Conservation (phyloP, 441 rosid species). For the Eruca vesicaria region DNA sequence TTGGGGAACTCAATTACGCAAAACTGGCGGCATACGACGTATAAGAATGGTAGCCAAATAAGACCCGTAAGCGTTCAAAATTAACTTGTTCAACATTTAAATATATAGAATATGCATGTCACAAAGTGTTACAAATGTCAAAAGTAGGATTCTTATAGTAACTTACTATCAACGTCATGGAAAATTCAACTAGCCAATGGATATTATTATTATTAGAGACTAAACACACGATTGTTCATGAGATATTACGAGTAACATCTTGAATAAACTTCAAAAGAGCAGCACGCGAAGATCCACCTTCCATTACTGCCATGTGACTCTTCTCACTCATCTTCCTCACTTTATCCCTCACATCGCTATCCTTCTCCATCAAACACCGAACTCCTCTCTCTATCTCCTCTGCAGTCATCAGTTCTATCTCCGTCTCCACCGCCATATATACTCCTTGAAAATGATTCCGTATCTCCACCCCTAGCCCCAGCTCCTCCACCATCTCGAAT, state of each 20-base stretch:
- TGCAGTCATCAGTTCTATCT: conserved; percentile 19
- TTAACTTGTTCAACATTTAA: neutral
- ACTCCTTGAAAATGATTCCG: neutral
- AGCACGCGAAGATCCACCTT: conserved; percentile 48
- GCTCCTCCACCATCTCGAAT: conserved; percentile 33
- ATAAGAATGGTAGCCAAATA: neutral
- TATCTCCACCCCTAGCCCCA: conserved; percentile 34
- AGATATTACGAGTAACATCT: conserved; percentile 21
- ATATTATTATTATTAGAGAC: neutral
- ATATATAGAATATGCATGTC: too few relatives aligned
- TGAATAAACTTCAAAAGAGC: conserved; percentile 19
- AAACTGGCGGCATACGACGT: too few relatives aligned
- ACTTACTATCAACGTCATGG: neutral
- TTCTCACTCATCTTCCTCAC: conserved; percentile 42
- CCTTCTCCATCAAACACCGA: conserved; percentile 38
- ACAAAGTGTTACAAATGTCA: neutral
- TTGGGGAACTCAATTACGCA: too few relatives aligned
- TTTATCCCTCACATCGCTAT: conserved; percentile 25
- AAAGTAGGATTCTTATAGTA: neutral
- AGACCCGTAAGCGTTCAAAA: neutral
- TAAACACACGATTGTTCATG: neutral
- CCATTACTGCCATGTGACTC: conserved; percentile 31
- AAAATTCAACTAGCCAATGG: neutral
- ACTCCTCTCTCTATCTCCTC: conserved; percentile 51
- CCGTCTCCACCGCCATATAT: neutral